A percentile compares a stretch with the other conserved stretches of the same genome.
These are phyloP conservation scores for Acorus calamus DNA, from an alignment of 106 monocot species.

Conservation along the genomic window DNA sequence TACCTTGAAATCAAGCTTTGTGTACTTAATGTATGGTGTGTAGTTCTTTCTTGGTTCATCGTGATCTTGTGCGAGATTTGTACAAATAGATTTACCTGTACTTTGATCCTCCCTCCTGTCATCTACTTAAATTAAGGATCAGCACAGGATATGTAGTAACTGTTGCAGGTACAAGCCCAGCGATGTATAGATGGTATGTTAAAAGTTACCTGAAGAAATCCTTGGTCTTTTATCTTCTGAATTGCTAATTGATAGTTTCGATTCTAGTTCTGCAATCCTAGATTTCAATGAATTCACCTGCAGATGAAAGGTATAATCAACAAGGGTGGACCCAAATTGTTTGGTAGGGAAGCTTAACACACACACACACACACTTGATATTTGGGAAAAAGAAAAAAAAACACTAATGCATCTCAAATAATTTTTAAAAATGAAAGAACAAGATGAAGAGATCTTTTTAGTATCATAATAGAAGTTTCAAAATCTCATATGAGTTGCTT, in stretches of 20 bases:
- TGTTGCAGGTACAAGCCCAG: no score
- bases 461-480: no score
- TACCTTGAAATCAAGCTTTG: slow-evolving; percentile 92
- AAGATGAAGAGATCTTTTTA: no score
- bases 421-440: background rate
- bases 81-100: slow-evolving; percentile 6
- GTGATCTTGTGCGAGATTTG: slow-evolving; percentile 5
- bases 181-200: no score
- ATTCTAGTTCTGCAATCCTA: slow-evolving; percentile 46
- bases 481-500: no score
- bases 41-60: slow-evolving; percentile 38
- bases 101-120: slow-evolving; percentile 7
- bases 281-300: slow-evolving; percentile 60
- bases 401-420: background rate
- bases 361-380: no score
- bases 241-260: slow-evolving; percentile 5
- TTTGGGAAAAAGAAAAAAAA: background rate
- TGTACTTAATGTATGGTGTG: slow-evolving; percentile 72
- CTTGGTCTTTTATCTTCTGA: background rate
- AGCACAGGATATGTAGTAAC: no score
- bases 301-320: background rate
- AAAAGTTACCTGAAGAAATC: no score
- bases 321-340: no score
- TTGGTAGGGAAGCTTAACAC: no score
- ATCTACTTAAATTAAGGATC: background rate